Base-by-base conservation (phyloP, 2,329 filamentous ascomycete genomes). In the Talaromyces sp. region DNA sequence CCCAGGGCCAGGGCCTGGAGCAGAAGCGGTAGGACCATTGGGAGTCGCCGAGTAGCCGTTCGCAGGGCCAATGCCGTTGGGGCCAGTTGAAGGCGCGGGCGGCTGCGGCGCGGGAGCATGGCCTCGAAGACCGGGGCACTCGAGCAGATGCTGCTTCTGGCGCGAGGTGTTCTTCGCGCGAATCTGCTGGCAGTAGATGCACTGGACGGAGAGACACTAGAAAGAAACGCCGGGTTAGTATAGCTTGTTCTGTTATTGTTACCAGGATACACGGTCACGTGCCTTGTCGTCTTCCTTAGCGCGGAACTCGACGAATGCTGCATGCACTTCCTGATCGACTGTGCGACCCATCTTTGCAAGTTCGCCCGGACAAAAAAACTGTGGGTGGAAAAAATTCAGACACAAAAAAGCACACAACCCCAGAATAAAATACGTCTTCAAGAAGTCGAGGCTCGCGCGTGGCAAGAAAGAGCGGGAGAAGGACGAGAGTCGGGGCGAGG, bases 281-380 rank as follows among this genome's bases (percentile, higher is more conserved):
- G 78, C 78, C 78, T 81, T 81, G 71, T 81, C 78, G 72, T 79
- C 78, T 74, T 81, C 79, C 75, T 81, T 82, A 74, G 80, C 80
- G 71, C 80, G 78, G 72, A 82, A 82, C 73, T 82, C 80, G 72
- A 82, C 79, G 70, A 81, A 82, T 65, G 80, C 80, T 65, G 79
- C 78, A 72, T 82, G 80, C 64, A 82, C 80, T 68, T 81, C 80
- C 69, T 80, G 79, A 73, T 82, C 80, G 69, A 81, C 78, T 51
- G 79, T 81, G 61, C 80, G 78, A 70, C 80, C 80, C 80, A 82
- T 82, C 64, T 66, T 74, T 40, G 44, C 44, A 14, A 52, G 44
- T 36, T n/a, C 42, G 31, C 12, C 18, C 31, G 23, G n/a, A 31
- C 52, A 34, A 10, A 16, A 5, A 16, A 8, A 30, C 23, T 7